These are phyloP conservation scores for Pontederia crassipes DNA, from an alignment of 176 grass and related monocot genomes.

Conservation along the genomic window DNA sequence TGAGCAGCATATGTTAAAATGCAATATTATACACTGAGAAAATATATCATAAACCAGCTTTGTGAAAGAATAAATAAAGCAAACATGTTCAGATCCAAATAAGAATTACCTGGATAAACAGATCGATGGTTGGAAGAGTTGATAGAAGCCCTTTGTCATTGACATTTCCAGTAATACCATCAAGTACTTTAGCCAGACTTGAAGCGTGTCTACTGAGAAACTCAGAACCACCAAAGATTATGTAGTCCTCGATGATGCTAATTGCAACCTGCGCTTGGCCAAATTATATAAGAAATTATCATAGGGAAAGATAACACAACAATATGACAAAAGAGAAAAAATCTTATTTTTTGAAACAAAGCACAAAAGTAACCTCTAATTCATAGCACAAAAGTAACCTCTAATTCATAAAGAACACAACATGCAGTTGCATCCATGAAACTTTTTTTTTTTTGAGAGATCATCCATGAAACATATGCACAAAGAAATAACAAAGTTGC, in stretches of 20 bases:
- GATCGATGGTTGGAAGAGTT: slow-evolving; percentile 61
- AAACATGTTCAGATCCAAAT: background rate
- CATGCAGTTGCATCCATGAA: too few relatives aligned
- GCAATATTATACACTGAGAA: too few relatives aligned
- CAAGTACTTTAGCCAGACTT: slow-evolving; percentile 66
- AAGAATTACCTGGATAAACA: slow-evolving; percentile 84
- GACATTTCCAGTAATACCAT: slow-evolving; percentile 73
- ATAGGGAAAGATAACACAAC: slow-evolving; percentile 5
- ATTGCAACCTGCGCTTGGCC: slow-evolving; percentile 34
- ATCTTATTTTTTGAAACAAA: background rate
- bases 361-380: too few relatives aligned
- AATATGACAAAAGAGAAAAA: background rate
- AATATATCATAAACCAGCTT: too few relatives aligned
- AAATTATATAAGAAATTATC: slow-evolving; percentile 1
- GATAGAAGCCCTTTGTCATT: slow-evolving; percentile 89
- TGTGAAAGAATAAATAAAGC: background rate
- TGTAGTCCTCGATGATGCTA: slow-evolving; percentile 87
- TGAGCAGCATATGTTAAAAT: background rate
- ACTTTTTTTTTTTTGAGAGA: too few relatives aligned
- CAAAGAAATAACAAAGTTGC: too few relatives aligned
- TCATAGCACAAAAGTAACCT: too few relatives aligned
- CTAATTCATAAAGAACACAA: too few relatives aligned
- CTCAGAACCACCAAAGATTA: slow-evolving; percentile 75
- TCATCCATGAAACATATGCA: too few relatives aligned
- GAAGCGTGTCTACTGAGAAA: slow-evolving; percentile 80